Conservation (phyloP, 225 moss, liverwort and hornwort genomes). For the Rhytidiadelphus loreus region DNA sequence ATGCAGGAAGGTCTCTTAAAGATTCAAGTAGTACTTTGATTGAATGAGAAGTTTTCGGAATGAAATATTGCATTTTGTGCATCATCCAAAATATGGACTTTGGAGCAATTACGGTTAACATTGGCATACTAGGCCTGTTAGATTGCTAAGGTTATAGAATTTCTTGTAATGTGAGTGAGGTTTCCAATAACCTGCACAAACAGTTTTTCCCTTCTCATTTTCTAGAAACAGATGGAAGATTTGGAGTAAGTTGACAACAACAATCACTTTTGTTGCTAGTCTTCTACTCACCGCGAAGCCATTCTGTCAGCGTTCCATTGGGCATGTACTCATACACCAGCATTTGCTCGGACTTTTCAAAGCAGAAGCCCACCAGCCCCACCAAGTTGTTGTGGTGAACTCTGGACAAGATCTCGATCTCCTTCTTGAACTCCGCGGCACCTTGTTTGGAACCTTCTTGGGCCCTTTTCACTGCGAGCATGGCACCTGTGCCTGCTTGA, state of each 20-base stretch:
- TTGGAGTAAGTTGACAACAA: neutral
- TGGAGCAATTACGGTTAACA: neutral
- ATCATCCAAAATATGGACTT: neutral
- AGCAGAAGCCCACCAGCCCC: conserved; percentile 80
- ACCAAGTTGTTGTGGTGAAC: conserved; percentile 82
- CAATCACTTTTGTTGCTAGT: neutral
- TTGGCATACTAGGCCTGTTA: neutral
- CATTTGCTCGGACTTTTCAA: conserved; percentile 73
- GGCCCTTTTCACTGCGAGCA: conserved; percentile 72
- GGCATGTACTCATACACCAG: conserved; percentile 78
- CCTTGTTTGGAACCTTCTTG: conserved; percentile 75
- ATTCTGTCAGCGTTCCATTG: conserved; percentile 61
- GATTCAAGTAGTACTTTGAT: neutral
- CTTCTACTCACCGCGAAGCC: conserved; percentile 43
- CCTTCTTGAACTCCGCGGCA: conserved; percentile 65
- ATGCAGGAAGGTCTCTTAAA: neutral
- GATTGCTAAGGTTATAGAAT: neutral
- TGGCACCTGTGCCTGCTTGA: conserved; percentile 21
- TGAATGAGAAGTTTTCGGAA: neutral
- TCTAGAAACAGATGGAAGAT: neutral
- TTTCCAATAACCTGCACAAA: neutral
- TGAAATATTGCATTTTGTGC: neutral
- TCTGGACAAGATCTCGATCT: conserved; percentile 75
- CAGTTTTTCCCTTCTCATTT: neutral
- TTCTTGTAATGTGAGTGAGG: no score